phyloP scores from a whole-genome alignment of 108 stramenopile species.

The Nitzschia sp. region DNA sequence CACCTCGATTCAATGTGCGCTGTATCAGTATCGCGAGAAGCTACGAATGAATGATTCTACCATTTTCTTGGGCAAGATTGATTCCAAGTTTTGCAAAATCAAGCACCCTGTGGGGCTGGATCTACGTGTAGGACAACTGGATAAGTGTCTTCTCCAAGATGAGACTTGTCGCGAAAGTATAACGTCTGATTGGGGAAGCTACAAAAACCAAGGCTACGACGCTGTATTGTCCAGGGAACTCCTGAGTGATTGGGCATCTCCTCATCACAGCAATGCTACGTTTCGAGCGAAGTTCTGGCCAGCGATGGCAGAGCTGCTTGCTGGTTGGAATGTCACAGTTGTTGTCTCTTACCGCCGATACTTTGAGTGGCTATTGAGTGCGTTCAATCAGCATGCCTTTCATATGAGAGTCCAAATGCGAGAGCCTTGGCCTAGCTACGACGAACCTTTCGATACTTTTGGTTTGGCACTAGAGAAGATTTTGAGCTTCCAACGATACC shows the following conservation, averaged over 20 bases:
- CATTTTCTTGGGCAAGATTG: constrained; percentile 24
- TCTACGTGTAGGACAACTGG: background rate
- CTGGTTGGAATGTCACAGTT: constrained; percentile 16
- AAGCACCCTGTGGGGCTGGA: background rate
- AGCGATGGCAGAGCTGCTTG: background rate
- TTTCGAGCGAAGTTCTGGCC: constrained; percentile 3
- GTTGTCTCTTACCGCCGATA: constrained; percentile 13
- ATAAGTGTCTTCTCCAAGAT: background rate
- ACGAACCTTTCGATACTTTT: background rate
- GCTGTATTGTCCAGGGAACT: constrained; percentile 12
- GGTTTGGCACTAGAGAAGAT: background rate
- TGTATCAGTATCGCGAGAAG: constrained; percentile 6
- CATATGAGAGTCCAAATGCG: constrained; percentile 5
- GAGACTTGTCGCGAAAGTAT: background rate
- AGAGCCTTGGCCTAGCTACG: constrained; percentile 4
- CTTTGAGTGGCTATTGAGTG: constrained; percentile 21
- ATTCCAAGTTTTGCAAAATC: background rate
- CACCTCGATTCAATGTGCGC: constrained; percentile 30
- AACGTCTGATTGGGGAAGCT: background rate
- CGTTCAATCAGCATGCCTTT: constrained; percentile 15
- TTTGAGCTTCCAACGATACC: background rate
- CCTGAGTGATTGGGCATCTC: constrained; percentile 7
- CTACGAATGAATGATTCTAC: constrained; percentile 13
- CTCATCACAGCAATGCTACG: background rate
- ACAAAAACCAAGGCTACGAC: background rate